Evolutionary conservation across 2,329 filamentous ascomycete genomes (phyloP), one percentile per base, ranked within the genome.

Genomic region (Phialocephala subalpina): DNA sequence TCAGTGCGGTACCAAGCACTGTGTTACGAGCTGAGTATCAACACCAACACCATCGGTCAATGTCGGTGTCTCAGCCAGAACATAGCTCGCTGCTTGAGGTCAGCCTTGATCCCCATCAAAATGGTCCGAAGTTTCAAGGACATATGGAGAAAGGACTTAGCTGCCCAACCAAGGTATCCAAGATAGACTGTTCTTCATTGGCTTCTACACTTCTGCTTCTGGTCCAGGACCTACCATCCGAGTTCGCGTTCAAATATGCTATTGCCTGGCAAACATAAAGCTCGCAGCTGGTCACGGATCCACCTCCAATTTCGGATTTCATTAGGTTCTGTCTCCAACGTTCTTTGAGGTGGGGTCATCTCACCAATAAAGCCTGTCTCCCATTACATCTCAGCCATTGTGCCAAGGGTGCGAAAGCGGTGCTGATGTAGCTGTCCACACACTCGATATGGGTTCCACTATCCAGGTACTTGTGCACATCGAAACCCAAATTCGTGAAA

Each of bases 381-480:
- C 82, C 82, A 65, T 82, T 82, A 36, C 76, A 67, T 65, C 83
- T 77, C 62, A 87, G 70, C 69, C 81, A 87, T 18, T 77, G 73
- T 0, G 83, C 83, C 1, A 86, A 76, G 0, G 76, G 76, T 11
- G 75, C 74, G 73, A 87, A 85, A 7, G 78, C 82, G 38, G 79
- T 70, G 9, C 61, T 80, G 8, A 83, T 78, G 55, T 86, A 86
- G 70, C 88, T 80, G 4, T 82, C 86, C 2, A 80, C 82, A 75
- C 87, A 89, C 57, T 82, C 78, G 11, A 74, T 67, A 68, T 83
- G 78, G 0, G 81, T 84, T 60, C 86, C 87, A 8, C 83, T 84
- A 73, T 88, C 86, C 4, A 89, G 81, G 73, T 88, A 89, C 75
- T 87, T 84, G 76, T 89, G 87, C 22, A 89, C 77, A 70, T 89